phyloP scores from a whole-genome alignment of 2,329 filamentous ascomycete species.

The Pestalotiopsis sp. region DNA sequence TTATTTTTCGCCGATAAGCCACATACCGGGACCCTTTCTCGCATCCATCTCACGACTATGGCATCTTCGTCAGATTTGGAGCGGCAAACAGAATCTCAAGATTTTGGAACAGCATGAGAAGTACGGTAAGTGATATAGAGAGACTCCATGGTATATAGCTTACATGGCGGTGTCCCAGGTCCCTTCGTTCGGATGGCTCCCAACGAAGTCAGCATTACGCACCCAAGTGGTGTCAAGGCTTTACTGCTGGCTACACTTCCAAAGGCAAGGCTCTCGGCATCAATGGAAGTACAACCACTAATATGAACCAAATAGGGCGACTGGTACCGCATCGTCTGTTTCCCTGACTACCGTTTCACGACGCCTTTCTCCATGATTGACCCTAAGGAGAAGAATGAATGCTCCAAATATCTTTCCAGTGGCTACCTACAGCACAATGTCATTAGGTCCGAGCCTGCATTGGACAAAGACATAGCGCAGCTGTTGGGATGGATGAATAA shows the following conservation, averaged over 20 bases:
- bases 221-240: conserved; percentile 40
- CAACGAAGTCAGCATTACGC: conserved; percentile 45
- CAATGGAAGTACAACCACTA: too few relatives aligned
- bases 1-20: conserved; percentile 13
- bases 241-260: conserved; percentile 35
- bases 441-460: conserved; percentile 19
- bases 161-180: conserved; percentile 22
- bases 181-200: conserved; percentile 44
- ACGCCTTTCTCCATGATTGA: conserved; percentile 42
- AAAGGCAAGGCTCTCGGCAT: conserved; percentile 27
- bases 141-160: too few relatives aligned
- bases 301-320: conserved; percentile 21
- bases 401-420: conserved; percentile 33
- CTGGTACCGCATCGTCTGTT: conserved; percentile 37
- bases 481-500: conserved; percentile 23
- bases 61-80: conserved; percentile 39
- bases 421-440: conserved; percentile 36
- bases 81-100: conserved; percentile 39
- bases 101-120: conserved; percentile 39
- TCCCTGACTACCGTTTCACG: conserved; percentile 42
- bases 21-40: conserved; percentile 43
- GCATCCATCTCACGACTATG: conserved; percentile 43
- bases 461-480: conserved; percentile 19
- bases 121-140: conserved; percentile 31
- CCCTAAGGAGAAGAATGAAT: conserved; percentile 34